phyloP scores from a whole-genome alignment of 1,284 basidiomycete species.

The Fomitopsis palustris region DNA sequence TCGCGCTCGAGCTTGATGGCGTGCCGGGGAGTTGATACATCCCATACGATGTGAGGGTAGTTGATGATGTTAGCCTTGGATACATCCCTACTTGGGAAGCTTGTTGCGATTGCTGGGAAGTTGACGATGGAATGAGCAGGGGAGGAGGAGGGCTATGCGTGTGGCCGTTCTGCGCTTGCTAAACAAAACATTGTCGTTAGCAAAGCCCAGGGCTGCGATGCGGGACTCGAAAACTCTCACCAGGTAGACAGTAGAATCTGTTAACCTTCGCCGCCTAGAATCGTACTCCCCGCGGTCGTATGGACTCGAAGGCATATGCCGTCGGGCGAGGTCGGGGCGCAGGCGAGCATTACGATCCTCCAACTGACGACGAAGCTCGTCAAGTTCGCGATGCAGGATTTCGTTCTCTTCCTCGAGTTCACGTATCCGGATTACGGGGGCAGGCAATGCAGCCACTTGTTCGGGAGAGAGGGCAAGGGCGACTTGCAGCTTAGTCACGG shows the following conservation, averaged over 20 bases:
- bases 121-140: slow-evolving; percentile 47
- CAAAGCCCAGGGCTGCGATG: slow-evolving; percentile 1
- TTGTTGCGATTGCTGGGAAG: slow-evolving; percentile 25
- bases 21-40: slow-evolving; percentile 63
- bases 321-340: slow-evolving; percentile 25
- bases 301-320: slow-evolving; percentile 17
- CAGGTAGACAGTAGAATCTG: slow-evolving; percentile 58
- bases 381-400: slow-evolving; percentile 63
- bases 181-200: slow-evolving; percentile 6
- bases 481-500: slow-evolving; percentile 75
- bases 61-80: slow-evolving; percentile 23
- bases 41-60: slow-evolving; percentile 48
- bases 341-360: slow-evolving; percentile 27
- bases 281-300: slow-evolving; percentile 51
- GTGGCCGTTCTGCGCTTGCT: slow-evolving; percentile 24
- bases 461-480: slow-evolving; percentile 66
- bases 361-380: slow-evolving; percentile 61
- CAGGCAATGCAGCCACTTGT: slow-evolving; percentile 64
- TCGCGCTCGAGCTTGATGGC: slow-evolving; percentile 55
- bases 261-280: slow-evolving; percentile 48
- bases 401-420: slow-evolving; percentile 76
- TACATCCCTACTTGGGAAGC: slow-evolving; percentile 10
- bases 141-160: slow-evolving; percentile 52
- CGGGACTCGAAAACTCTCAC: slow-evolving; percentile 29
- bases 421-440: slow-evolving; percentile 64